A percentile compares a stretch with the other conserved stretches of the same genome.
phyloP scores from a whole-genome alignment of 495 filamentous ascomycete species.

The Podospora pseudocomata region DNA sequence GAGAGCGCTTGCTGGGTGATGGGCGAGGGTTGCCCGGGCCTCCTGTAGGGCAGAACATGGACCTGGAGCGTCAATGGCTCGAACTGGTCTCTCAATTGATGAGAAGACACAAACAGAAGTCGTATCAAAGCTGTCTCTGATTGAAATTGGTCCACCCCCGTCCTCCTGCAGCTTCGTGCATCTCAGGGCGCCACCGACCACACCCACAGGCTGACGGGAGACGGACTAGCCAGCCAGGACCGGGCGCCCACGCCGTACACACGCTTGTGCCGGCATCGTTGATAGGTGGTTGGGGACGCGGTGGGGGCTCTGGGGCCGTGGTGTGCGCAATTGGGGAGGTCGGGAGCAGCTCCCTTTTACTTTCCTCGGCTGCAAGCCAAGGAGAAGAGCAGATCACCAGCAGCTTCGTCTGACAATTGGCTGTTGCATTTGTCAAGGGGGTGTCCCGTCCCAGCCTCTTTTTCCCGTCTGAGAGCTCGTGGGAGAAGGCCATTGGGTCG shows the following conservation, averaged over 20 bases:
- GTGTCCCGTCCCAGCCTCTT: constrained; percentile 28
- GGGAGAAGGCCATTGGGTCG: constrained; percentile 31
- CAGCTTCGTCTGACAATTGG: constrained; percentile 25
- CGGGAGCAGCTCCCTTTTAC: constrained; percentile 11
- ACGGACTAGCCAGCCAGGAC: constrained; percentile 9
- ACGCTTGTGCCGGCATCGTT: constrained; percentile 12
- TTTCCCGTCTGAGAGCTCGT: constrained; percentile 22
- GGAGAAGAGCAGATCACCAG: constrained; percentile 25
- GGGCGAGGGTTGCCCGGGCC: neutral
- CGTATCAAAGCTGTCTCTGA: neutral
- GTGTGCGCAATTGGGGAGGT: constrained; percentile 12
- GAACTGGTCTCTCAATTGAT: constrained; percentile 12
- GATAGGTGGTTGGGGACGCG: constrained; percentile 19
- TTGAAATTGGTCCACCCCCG: neutral
- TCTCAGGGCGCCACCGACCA: constrained; percentile 8
- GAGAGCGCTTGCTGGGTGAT: neutral
- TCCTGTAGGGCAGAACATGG: neutral
- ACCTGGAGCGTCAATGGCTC: neutral
- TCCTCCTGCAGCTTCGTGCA: neutral
- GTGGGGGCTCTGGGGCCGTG: constrained; percentile 1
- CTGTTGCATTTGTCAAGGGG: neutral
- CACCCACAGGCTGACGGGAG: constrained; percentile 4
- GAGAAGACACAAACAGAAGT: neutral
- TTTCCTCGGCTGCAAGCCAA: constrained; percentile 23
- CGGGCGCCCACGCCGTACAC: constrained; percentile 8